Base-by-base conservation (phyloP, 2,329 filamentous ascomycete genomes). In the Colletotrichum costaricense region DNA sequence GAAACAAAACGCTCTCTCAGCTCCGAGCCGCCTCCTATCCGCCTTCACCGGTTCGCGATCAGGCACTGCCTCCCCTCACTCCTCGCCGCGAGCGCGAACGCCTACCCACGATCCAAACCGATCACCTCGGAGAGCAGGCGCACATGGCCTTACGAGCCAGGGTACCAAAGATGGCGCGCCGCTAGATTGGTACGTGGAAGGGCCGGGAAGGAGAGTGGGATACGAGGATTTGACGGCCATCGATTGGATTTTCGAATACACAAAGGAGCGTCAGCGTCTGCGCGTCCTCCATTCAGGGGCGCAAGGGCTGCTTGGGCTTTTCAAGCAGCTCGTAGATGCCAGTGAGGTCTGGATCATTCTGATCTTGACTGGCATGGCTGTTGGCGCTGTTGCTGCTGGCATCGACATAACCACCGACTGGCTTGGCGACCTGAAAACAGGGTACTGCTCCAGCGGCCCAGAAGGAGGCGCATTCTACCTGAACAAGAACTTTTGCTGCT, bases 211-310 rank as follows among this genome's bases (percentile, higher is more conserved):
- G 66, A 91, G 97, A 79, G 95, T 98, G 49, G 96, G 94, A 67
- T 99, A 99, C 84, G 96, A 98, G 80, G 94, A 99, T 84, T 87
- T 98, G 81, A 98, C 96, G 19, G 96, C 97, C 72, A 99, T 99
- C 81, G 97, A 99, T 85, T 99, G 97, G 97, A 98, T 98, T 80
- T 98, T 98, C 78, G 97, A 99, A 83, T 98, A 98, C 80, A 97
- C 94, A 65, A 98, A 98, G 82, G 97, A 99, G 84, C 91, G 97
- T 24, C 95, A 97, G 82, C 91, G 97, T 28, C 85, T 97, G 78
- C 91, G 95, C n/a, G 89, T 93, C 35, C 86, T 99, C 24, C 90
- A 91, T 68, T 90, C 93, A 0, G 90, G 89, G 77, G 89, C 91
- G 8, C 88, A 90, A 24, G 94, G 95, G 0, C 77, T 98, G 5